Evolutionary conservation across 306 rosid genomes (phyloP).

Genomic region (Casuarina glauca): DNA sequence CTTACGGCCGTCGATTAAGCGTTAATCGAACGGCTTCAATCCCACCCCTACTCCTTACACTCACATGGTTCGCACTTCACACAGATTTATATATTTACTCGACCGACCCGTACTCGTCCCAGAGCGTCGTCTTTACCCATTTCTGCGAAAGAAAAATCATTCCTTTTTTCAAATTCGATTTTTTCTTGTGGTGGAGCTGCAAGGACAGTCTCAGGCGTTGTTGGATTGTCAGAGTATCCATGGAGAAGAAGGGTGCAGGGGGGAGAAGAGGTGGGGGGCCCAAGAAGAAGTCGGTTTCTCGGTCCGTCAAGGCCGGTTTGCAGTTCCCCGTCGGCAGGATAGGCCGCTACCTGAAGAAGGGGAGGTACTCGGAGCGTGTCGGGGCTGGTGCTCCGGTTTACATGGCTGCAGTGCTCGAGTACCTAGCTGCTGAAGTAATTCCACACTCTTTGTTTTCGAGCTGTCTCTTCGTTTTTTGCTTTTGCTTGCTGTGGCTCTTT

Average conservation of each 20-base stretch:
- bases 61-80: neutral
- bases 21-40: slow-evolving; percentile 39
- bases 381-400: slow-evolving; percentile 77
- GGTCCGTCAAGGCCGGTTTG: slow-evolving; percentile 66
- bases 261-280: slow-evolving; percentile 74
- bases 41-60: neutral
- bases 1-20: slow-evolving; percentile 39
- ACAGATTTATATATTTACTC: slow-evolving; percentile 29
- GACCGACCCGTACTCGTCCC: neutral
- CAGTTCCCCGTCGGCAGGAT: slow-evolving; percentile 82
- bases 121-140: neutral
- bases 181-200: neutral
- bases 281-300: slow-evolving; percentile 68
- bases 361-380: slow-evolving; percentile 58
- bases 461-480: neutral
- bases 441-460: too few species aligned
- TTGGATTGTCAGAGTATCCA: neutral
- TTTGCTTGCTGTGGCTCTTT: too few species aligned
- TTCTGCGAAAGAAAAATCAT: neutral
- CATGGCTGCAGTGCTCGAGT: slow-evolving; percentile 76
- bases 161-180: neutral
- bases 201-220: neutral
- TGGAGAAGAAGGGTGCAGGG: slow-evolving; percentile 63
- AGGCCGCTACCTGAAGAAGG: slow-evolving; percentile 72
- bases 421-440: slow-evolving; percentile 70